These are phyloP conservation scores for Sarocladiaceae sp. DNA, from an alignment of 2,329 filamentous ascomycete genomes.

Conservation along the genomic window DNA sequence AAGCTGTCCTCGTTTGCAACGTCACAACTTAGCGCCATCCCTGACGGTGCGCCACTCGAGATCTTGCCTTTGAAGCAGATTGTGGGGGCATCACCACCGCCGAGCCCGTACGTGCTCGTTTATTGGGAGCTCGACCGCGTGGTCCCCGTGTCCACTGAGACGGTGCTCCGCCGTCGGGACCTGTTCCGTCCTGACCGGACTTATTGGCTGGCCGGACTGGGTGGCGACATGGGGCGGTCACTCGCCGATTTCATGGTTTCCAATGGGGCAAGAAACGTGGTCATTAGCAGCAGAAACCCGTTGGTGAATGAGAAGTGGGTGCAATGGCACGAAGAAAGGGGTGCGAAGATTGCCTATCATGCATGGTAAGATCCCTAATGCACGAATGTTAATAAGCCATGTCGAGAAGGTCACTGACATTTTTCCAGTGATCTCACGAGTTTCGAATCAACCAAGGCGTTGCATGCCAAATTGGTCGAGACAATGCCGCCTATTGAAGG, in stretches of 20 bases:
- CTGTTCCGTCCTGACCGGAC: slow-evolving; percentile 20
- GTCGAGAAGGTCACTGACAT: slow-evolving; percentile 8
- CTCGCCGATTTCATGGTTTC: slow-evolving; percentile 29
- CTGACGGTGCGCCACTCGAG: neutral
- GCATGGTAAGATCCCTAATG: neutral
- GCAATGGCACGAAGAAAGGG: neutral
- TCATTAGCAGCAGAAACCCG: slow-evolving; percentile 30
- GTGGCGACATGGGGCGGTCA: slow-evolving; percentile 27
- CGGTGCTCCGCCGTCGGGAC: slow-evolving; percentile 8
- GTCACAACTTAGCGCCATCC: neutral
- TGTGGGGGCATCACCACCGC: neutral
- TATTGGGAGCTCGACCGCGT: too few species aligned
- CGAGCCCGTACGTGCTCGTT: too few species aligned
- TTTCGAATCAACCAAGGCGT: neutral
- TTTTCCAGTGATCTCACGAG: slow-evolving; percentile 6
- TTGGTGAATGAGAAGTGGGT: slow-evolving; percentile 18
- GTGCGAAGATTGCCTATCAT: neutral
- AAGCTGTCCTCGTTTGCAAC: neutral
- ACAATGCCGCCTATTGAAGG: slow-evolving; percentile 30
- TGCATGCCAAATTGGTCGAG: slow-evolving; percentile 16
- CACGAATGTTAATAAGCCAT: neutral
- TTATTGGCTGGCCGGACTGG: slow-evolving; percentile 26
- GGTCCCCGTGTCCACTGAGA: slow-evolving; percentile 11
- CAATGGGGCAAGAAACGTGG: slow-evolving; percentile 27
- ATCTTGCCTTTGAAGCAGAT: neutral